Conservation (phyloP, 2,329 filamentous ascomycete genomes). For the Thielaviopsis populi region DNA sequence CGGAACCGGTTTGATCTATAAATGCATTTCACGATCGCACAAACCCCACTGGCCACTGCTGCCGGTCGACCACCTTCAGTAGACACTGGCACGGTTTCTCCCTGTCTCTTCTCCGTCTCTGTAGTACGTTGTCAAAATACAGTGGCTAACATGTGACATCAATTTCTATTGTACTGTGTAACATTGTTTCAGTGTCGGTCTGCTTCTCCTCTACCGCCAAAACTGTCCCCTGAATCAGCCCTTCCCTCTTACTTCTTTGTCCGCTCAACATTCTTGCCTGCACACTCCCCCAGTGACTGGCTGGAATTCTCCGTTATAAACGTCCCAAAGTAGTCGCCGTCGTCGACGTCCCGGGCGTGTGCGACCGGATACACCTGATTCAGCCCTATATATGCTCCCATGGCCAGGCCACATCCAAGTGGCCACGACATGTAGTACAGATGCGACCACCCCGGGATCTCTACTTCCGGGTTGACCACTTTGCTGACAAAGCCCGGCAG, state of each 20-base stretch:
- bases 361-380: conserved; percentile 19
- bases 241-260: not conserved
- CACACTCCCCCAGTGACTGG: not conserved
- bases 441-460: conserved; percentile 21
- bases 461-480: conserved; percentile 20
- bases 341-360: conserved; percentile 19
- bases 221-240: no score
- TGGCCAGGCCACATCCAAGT: conserved; percentile 19
- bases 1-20: no score
- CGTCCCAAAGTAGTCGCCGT: conserved; percentile 22
- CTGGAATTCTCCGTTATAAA: conserved; percentile 13
- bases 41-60: no score
- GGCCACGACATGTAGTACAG: conserved; percentile 22
- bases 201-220: no score
- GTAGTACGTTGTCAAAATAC: no score
- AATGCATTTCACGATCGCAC: no score
- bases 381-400: conserved; percentile 18
- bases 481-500: conserved; percentile 28
- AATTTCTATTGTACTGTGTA: no score
- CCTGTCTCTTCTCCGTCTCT: no score
- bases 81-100: no score
- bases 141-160: no score
- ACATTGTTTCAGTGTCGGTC: no score
- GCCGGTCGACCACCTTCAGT: no score
- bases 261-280: not conserved